Base-by-base conservation (phyloP, 495 filamentous ascomycete genomes). In the Aspergillus sclerotioniger region DNA sequence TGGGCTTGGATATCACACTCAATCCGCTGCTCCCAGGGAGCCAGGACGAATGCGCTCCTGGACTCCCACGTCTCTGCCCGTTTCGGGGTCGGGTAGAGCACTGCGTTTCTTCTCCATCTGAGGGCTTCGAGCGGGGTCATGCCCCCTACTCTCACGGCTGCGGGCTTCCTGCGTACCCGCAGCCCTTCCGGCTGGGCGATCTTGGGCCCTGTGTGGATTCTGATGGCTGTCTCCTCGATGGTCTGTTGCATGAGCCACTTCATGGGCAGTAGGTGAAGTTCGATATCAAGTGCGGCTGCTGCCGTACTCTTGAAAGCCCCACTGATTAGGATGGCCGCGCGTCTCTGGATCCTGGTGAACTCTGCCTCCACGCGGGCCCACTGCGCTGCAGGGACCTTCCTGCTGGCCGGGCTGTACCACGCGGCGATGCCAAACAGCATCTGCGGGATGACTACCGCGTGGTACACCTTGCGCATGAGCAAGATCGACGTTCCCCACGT, bases 371-470 rank as follows among this genome's bases (percentile, higher is more conserved):
- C 8, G 10, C 9, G 25, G 3, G 21, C 17, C 8, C 17, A 3
- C 16, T 51, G 8, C 10, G 13, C n/a, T 44, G 16, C 0, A 15
- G n/a, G 5, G 7, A 8, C 28, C 29, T 8, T 28, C 20, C 46
- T 15, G 21, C 15, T 48, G n/a, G 9, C 9, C 9, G 53, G 61
- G n/a, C 35, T 35, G 16, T 51, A 62, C 60, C 43, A 65, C 3
- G 49, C 63, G 0, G 62, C 45, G 2, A 59, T 25, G 0, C 62
- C 57, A 13, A 58, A 68, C 0, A 68, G 51, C 16, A 68, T 53
- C 44, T 66, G 60, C 0, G 62, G 62, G 5, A 68, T 41, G 0
- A 68, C 55, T 8, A 69, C 60, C 6, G 48, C 63, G 17, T 61
- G 54, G 44, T 71, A 69, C 17, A 64, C 28, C 43, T 45, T 52